These are phyloP conservation scores for Boletus huronensis DNA, from an alignment of 768 basidiomycete genomes.

Conservation along the genomic window DNA sequence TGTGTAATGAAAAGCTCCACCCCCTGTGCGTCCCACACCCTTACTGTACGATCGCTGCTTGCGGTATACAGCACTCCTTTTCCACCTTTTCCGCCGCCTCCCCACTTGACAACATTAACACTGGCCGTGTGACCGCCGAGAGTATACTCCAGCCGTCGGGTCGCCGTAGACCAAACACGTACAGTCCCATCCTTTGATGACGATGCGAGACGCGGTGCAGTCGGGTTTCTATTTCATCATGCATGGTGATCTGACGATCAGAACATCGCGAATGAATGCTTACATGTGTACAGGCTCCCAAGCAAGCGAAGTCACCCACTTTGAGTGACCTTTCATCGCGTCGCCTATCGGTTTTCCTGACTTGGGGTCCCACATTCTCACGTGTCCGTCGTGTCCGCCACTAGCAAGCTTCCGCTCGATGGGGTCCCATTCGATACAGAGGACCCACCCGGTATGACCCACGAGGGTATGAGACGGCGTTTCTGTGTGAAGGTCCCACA, in stretches of 20 bases:
- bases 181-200: constrained; percentile 97
- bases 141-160: constrained; percentile 71
- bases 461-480: constrained; percentile 81
- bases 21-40: constrained; percentile 87
- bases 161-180: constrained; percentile 84
- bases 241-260: constrained; percentile 3
- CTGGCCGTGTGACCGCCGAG: constrained; percentile 92
- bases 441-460: constrained; percentile 94
- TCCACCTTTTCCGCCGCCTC: constrained; percentile 68
- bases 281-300: constrained; percentile 97
- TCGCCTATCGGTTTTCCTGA: constrained; percentile 87
- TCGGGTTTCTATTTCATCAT: constrained; percentile 55
- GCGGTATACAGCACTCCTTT: constrained; percentile 89
- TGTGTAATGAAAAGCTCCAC: constrained; percentile 39
- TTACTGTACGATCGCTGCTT: constrained; percentile 89
- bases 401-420: constrained; percentile 88
- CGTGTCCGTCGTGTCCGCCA: constrained; percentile 92
- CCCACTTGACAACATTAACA: constrained; percentile 96
- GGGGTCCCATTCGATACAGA: constrained; percentile 97
- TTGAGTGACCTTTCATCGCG: constrained; percentile 87
- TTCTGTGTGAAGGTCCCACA: constrained; percentile 95
- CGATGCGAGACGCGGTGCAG: constrained; percentile 82
- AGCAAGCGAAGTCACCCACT: constrained; percentile 92
- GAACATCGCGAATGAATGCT: constrained; percentile 23
- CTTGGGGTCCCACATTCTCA: constrained; percentile 91